Evolutionary conservation across 164 flowering plant species (phyloP).

Genomic region (Houttuynia cordata): DNA sequence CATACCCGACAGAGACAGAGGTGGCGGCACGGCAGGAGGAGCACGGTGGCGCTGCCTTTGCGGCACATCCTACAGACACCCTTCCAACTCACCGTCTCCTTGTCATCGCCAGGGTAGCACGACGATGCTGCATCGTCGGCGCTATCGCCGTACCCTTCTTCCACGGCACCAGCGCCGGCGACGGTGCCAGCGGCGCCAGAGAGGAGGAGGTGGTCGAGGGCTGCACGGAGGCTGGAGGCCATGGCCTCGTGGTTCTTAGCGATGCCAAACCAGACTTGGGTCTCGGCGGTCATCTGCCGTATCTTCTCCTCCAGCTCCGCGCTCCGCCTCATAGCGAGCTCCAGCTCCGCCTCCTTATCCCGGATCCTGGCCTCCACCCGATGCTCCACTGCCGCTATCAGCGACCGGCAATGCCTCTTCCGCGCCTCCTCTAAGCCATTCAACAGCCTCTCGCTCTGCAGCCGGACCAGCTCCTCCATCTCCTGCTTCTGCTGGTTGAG

Average conservation of each 20-base stretch:
- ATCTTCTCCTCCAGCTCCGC: too few relatives aligned
- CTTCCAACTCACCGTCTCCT: too few relatives aligned
- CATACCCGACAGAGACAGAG: slow-evolving; percentile 26
- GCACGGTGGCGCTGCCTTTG: slow-evolving; percentile 16
- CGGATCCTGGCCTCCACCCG: slow-evolving; percentile 9
- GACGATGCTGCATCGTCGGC: slow-evolving; percentile 16
- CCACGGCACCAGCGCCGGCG: background rate
- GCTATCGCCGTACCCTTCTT: slow-evolving; percentile 27
- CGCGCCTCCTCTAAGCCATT: slow-evolving; percentile 14
- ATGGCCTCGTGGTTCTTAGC: slow-evolving; percentile 22
- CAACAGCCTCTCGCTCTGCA: slow-evolving; percentile 13
- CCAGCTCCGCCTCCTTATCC: slow-evolving; percentile 20
- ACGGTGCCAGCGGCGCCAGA: too few relatives aligned
- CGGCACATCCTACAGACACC: slow-evolving; percentile 20
- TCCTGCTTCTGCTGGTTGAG: slow-evolving; percentile 15
- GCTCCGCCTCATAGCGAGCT: slow-evolving; percentile 11
- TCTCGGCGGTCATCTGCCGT: slow-evolving; percentile 21
- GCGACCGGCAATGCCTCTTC: slow-evolving; percentile 19
- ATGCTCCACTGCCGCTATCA: slow-evolving; percentile 13
- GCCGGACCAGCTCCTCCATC: too few relatives aligned
- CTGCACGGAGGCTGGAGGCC: slow-evolving; percentile 14
- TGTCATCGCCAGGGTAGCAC: slow-evolving; percentile 9
- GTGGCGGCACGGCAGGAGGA: too few relatives aligned
- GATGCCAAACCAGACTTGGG: slow-evolving; percentile 23
- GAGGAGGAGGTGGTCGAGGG: slow-evolving; percentile 16